phyloP scores from a whole-genome alignment of 2,329 filamentous ascomycete genomes.

The Pseudopyricularia javanii region DNA sequence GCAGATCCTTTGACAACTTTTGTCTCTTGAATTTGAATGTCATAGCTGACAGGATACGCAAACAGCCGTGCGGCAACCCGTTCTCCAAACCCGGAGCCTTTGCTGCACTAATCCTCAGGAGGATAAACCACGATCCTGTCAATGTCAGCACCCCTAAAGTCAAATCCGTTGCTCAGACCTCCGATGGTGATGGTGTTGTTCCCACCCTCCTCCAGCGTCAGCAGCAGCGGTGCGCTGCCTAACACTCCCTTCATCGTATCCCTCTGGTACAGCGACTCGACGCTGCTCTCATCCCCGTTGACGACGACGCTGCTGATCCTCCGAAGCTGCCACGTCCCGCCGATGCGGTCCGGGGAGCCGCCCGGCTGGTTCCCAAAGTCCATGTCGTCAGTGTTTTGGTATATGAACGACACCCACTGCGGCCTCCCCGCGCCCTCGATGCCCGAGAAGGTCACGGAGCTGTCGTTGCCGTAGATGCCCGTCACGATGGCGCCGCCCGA shows the following conservation, averaged over 20 bases:
- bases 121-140: constrained; percentile 50
- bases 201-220: constrained; percentile 37
- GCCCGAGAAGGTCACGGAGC: constrained; percentile 35
- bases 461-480: constrained; percentile 41
- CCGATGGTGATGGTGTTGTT: constrained; percentile 43
- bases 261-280: constrained; percentile 38
- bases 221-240: constrained; percentile 40
- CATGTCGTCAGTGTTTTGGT: constrained; percentile 31
- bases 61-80: no score
- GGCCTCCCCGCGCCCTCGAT: constrained; percentile 35
- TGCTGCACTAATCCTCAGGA: constrained; percentile 21
- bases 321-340: constrained; percentile 45
- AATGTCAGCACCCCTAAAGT: constrained; percentile 44
- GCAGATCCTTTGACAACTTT: no score
- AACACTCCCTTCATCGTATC: constrained; percentile 47
- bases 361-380: constrained; percentile 43
- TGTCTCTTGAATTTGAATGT: no score
- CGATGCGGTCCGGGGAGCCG: constrained; percentile 46
- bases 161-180: constrained; percentile 41
- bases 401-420: constrained; percentile 46
- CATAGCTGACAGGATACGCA: no score
- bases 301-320: constrained; percentile 48
- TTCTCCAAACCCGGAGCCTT: background rate
- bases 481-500: constrained; percentile 32
- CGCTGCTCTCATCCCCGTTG: constrained; percentile 36